phyloP scores from a whole-genome alignment of 2,329 filamentous ascomycete genomes.

The Onygenales sp. region DNA sequence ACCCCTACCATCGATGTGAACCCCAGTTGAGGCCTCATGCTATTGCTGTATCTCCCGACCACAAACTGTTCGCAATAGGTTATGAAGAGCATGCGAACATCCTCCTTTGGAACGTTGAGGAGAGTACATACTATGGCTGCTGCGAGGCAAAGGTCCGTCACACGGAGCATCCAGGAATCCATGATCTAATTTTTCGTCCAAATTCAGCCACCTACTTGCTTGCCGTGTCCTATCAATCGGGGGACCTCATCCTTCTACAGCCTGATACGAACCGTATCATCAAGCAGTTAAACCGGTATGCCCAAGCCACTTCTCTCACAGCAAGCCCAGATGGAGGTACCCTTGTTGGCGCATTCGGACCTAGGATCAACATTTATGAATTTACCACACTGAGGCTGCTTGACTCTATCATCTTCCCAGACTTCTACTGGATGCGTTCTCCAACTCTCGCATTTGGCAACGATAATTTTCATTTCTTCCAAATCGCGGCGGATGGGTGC shows the following conservation, averaged over 20 bases:
- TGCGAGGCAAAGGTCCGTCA: too few species aligned
- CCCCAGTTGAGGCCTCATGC: slow-evolving; percentile 15
- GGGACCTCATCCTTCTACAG: slow-evolving; percentile 24
- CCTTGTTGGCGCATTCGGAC: slow-evolving; percentile 13
- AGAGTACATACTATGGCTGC: too few species aligned
- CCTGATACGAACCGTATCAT: slow-evolving; percentile 18
- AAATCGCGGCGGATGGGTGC: slow-evolving; percentile 27
- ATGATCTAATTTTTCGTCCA: too few species aligned
- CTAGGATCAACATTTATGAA: slow-evolving; percentile 22
- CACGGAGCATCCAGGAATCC: too few species aligned
- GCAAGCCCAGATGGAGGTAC: slow-evolving; percentile 21
- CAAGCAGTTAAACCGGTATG: slow-evolving; percentile 18
- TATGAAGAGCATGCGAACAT: too few species aligned
- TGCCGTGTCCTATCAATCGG: background rate
- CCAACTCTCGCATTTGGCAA: slow-evolving; percentile 20
- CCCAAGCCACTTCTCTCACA: slow-evolving; percentile 18
- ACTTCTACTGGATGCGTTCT: slow-evolving; percentile 19
- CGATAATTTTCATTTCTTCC: slow-evolving; percentile 25
- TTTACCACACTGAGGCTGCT: slow-evolving; percentile 21
- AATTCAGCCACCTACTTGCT: too few species aligned
- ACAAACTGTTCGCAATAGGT: slow-evolving; percentile 21
- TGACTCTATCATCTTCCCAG: slow-evolving; percentile 16
- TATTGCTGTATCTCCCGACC: slow-evolving; percentile 17
- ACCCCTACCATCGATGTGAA: slow-evolving; percentile 6
- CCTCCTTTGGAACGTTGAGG: too few species aligned